Base-by-base conservation (phyloP, 345 rosid genomes). In the Populus ilicifolia region DNA sequence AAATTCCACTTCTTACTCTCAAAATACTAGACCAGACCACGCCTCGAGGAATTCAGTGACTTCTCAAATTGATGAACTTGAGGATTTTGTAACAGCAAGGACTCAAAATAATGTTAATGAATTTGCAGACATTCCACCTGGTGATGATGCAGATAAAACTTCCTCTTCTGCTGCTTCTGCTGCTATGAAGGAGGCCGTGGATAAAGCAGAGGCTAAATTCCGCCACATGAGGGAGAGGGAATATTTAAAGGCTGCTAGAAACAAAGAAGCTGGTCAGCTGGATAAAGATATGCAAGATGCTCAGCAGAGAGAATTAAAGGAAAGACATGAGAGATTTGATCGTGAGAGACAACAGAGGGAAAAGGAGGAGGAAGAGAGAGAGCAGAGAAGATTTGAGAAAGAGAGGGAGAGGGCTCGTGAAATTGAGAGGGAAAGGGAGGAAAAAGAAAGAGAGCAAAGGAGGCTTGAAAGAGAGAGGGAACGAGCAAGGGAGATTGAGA, bases 171-270 rank as follows among this genome's bases (percentile, higher is more conserved):
- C 98, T 83, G 96, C 90, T 59, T 91, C 97, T 80, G 99, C 98
- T 63, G 98, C 97, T 52, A 93, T 93, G 95, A 93, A 93, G 85
- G 95, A 92, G 77, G 99, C 98, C 68, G 92, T 96, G 99, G 97
- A 93, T 77, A 96, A 88, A 88, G 99, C 98, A 61, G 94, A 93
- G 87, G 97, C 94, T 8, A 96, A 93, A 89, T 89, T 96, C 83
- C 91, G 88, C 84, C 98, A 88, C 80, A 89, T 88, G 90, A 89
- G 95, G 81, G 99, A 90, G 86, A 92, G 88, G 78, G 98, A 90
- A 64, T 83, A 89, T 83, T 71, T 86, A 30, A 93, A 86, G 88
- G 81, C 90, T 85, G 83, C 86, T 65, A 90, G 96, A 88, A 87
- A 78, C 79, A 91, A 79, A 86, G 99, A 93, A 79, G 69, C 85